A percentile compares a stretch with the other conserved stretches of the same genome.
These are phyloP conservation scores for Aspergillus haitiensis DNA, from an alignment of 495 filamentous ascomycete genomes.

Conservation along the genomic window DNA sequence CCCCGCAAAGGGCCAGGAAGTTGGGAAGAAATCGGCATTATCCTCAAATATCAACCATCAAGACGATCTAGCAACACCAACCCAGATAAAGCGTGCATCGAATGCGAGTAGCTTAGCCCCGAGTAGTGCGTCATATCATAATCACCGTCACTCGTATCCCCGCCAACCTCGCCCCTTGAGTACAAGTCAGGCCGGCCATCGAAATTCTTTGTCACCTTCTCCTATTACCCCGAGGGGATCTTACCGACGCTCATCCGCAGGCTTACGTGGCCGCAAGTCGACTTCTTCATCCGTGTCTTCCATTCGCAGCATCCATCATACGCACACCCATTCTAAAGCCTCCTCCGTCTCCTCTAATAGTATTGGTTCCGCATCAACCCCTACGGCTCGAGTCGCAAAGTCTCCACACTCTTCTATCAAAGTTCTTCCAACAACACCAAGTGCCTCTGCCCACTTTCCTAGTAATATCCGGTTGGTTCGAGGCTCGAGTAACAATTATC, in stretches of 20 bases:
- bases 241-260: slow-evolving; percentile 70
- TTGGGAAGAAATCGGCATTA: slow-evolving; percentile 30
- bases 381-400: slow-evolving; percentile 63
- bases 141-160: slow-evolving; percentile 49
- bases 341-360: slow-evolving; percentile 88
- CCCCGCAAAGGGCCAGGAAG: slow-evolving; percentile 44
- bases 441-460: slow-evolving; percentile 68
- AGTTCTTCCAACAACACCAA: slow-evolving; percentile 90
- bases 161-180: slow-evolving; percentile 53
- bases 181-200: slow-evolving; percentile 58
- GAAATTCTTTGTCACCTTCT: slow-evolving; percentile 84
- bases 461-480: slow-evolving; percentile 85
- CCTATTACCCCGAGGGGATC: slow-evolving; percentile 86
- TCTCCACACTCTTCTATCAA: slow-evolving; percentile 90
- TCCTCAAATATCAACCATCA: slow-evolving; percentile 27
- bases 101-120: slow-evolving; percentile 48
- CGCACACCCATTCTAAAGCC: slow-evolving; percentile 86
- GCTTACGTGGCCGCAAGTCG: slow-evolving; percentile 87
- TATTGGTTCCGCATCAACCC: slow-evolving; percentile 64
- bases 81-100: slow-evolving; percentile 46
- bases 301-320: slow-evolving; percentile 84
- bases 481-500: slow-evolving; percentile 41
- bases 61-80: slow-evolving; percentile 39
- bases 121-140: slow-evolving; percentile 49
- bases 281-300: slow-evolving; percentile 95